Evolutionary conservation across 2,329 filamentous ascomycete species (phyloP).

Genomic region (Fusarium metavorans): DNA sequence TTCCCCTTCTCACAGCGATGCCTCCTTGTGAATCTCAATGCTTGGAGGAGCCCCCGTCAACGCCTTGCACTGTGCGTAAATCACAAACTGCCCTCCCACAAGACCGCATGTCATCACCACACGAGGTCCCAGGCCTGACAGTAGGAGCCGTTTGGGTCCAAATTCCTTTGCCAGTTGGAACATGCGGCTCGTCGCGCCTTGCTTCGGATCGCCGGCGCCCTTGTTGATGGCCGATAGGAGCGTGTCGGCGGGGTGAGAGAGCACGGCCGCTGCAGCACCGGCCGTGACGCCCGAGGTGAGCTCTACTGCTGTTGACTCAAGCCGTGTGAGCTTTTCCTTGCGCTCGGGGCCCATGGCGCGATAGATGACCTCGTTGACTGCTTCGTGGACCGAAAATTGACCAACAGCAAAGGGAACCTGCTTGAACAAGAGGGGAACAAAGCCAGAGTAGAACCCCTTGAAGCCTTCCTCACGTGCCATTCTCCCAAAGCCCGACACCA

Average conservation of each 20-base stretch:
- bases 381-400: slow-evolving; percentile 96
- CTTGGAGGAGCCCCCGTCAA: slow-evolving; percentile 63
- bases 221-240: slow-evolving; percentile 68
- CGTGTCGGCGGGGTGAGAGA: slow-evolving; percentile 89
- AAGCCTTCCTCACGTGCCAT: slow-evolving; percentile 82
- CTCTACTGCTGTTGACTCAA: slow-evolving; percentile 85
- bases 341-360: slow-evolving; percentile 71
- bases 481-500: slow-evolving; percentile 78
- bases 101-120: slow-evolving; percentile 66
- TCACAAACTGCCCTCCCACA: slow-evolving; percentile 66
- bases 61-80: slow-evolving; percentile 67
- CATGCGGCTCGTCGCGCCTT: slow-evolving; percentile 63
- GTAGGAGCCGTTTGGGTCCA: slow-evolving; percentile 60
- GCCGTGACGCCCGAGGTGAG: slow-evolving; percentile 87
- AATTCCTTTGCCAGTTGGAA: slow-evolving; percentile 64
- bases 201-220: slow-evolving; percentile 61
- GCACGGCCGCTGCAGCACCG: slow-evolving; percentile 87
- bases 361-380: slow-evolving; percentile 83
- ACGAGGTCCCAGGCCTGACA: slow-evolving; percentile 63
- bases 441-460: slow-evolving; percentile 89
- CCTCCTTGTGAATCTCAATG: slow-evolving; percentile 66
- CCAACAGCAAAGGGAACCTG: slow-evolving; percentile 94
- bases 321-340: slow-evolving; percentile 76
- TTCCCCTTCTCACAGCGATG: slow-evolving; percentile 34
- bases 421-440: slow-evolving; percentile 87